Evolutionary conservation across 2,329 filamentous ascomycete species (phyloP).

Genomic region (Orbilia quercus): DNA sequence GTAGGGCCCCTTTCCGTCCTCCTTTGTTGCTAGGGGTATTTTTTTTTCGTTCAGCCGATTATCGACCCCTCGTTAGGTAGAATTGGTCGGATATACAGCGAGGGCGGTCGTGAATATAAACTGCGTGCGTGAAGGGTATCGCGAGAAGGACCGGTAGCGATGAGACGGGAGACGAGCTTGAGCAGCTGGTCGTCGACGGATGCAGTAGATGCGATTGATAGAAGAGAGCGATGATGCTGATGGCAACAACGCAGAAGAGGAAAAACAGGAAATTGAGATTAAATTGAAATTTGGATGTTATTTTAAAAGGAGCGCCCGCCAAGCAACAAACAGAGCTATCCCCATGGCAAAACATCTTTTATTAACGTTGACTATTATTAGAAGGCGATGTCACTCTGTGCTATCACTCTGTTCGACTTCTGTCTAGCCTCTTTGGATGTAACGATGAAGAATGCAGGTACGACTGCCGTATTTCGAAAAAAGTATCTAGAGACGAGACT

Average conservation of each 20-base stretch:
- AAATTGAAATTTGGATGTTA: background rate
- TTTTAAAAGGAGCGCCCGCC: conserved; percentile 18
- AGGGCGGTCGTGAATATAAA: background rate
- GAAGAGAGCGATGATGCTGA: too few relatives aligned
- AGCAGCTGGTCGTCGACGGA: conserved; percentile 1
- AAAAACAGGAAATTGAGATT: background rate
- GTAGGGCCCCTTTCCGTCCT: conserved; percentile 12
- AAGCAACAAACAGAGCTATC: conserved; percentile 37
- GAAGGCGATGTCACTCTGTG: too few relatives aligned
- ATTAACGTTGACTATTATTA: too few relatives aligned
- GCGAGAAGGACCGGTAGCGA: background rate
- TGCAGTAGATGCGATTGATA: too few relatives aligned
- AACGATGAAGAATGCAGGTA: too few relatives aligned
- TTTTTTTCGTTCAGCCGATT: background rate
- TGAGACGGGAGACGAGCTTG: too few relatives aligned
- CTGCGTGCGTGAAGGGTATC: background rate
- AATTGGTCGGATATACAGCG: conserved; percentile 4
- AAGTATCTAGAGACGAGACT: too few relatives aligned
- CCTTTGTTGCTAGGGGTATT: conserved; percentile 5
- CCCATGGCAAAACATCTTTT: background rate
- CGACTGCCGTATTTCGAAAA: too few relatives aligned
- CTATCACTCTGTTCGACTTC: too few relatives aligned
- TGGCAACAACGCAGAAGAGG: background rate
- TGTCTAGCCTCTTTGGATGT: too few relatives aligned
- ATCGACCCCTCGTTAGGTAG: background rate